Evolutionary conservation across 345 rosid species (phyloP).

Genomic region (Syzygium aqueum): DNA sequence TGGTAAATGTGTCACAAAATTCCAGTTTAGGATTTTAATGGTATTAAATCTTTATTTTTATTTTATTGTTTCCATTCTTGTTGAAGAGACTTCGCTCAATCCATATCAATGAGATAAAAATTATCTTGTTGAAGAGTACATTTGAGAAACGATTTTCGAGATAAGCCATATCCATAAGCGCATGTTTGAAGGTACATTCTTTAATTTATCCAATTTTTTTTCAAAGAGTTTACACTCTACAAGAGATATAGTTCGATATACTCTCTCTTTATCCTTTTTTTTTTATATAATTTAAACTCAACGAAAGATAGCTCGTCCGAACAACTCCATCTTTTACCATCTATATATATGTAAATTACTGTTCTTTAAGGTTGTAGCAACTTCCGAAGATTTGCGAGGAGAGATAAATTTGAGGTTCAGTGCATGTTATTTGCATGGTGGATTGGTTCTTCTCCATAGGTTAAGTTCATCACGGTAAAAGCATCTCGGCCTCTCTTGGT

Average conservation of each 20-base stretch:
- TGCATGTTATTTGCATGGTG: background rate
- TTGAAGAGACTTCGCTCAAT: background rate
- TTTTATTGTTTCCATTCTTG: background rate
- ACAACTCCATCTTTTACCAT: background rate
- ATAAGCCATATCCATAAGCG: background rate
- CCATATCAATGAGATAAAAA: background rate
- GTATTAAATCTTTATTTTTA: background rate
- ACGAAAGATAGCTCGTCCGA: background rate
- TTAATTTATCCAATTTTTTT: background rate
- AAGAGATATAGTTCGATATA: background rate
- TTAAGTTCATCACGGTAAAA: background rate
- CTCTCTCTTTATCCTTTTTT: background rate
- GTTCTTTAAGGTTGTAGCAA: background rate
- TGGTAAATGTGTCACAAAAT: background rate
- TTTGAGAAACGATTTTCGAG: background rate
- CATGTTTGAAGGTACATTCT: background rate
- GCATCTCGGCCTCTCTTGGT: background rate
- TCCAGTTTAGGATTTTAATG: background rate
- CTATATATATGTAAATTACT: background rate
- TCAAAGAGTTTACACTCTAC: accelerated
- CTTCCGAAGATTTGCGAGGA: background rate
- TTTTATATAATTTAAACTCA: background rate
- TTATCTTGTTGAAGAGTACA: background rate
- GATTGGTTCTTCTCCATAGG: background rate
- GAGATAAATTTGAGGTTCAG: background rate